Evolutionary conservation across 2,329 filamentous ascomycete species (phyloP), one percentile per base, ranked within the genome.

Genomic region (Phyllosticta citriasiana): DNA sequence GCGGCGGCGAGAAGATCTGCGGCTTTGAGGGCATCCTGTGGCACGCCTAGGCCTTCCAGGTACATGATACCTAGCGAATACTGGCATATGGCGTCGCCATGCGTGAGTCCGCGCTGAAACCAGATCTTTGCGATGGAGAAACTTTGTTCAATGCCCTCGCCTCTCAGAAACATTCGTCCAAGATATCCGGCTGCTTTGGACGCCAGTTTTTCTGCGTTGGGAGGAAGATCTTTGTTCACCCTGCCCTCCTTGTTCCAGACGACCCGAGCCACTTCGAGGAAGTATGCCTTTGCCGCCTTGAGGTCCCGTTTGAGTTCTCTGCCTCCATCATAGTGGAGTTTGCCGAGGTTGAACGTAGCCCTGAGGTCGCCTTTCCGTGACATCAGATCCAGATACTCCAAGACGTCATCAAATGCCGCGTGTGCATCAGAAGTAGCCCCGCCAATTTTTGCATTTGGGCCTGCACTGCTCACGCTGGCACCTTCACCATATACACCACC

Each of bases 401-500:
- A 85, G 16, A 97, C 88, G 73, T 99, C 93, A 67, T 96, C 91
- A 62, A 97, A 84, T 16, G 90, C 89, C 1, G 91, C 91, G 68
- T 96, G 88, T 0, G 88, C 84, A 70, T 94, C 89, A 2, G 90
- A 89, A 65, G 88, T 87, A 1, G 86, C 82, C 61, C 85, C 85
- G 22, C 86, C 84, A 64, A 86, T 86, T 68, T 87, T 83, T 3
- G 91, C 91, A 70, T 96, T 92, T 61, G 84, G 81, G 4, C 94
- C 94, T 0, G 94, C 88, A 70, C 91, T 97, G 25, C 88, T 87
- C 50, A 88, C 89, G 71, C 93, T 97, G 12, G 94, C 94, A 3
- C 94, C 95, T 74, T 96, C 91, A 55, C 94, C 95, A 71, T 97
- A 99, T 6, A 96, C 88, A 53, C 94, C 94, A 7, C 94, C 95